Base-by-base conservation (phyloP, 805 yeast genomes). In the Pichia manshurica region DNA sequence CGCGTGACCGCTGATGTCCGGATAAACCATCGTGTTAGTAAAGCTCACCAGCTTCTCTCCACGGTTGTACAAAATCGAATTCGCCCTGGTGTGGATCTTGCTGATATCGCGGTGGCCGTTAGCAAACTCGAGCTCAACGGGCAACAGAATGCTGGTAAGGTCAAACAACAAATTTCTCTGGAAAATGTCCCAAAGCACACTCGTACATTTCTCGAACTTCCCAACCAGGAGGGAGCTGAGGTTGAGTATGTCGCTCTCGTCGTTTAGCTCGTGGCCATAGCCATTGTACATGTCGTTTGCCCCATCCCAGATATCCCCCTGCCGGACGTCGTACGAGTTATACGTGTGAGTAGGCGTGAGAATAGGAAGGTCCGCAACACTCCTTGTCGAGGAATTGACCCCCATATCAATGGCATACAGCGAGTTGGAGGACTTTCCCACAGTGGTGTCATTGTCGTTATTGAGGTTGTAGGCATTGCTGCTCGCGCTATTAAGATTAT, bases 141-240 rank as follows among this genome's bases (percentile, higher is more conserved):
- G 55, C 34, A 52, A 40, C 36, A 52, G 42, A 19, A 50, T 44
- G 25, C 52, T 42, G 1, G 33, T 44, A 8, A 45, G n/a, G 13
- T 52, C 52, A 45, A 34, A 50, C 13, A 52, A 21, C 3, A 52
- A 39, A 19, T 39, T 35, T 17, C 49, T 23, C 28, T 52, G 48
- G 39, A 52, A 52, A 15, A 49, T 45, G 41, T 47, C 46, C 55
- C 55, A 52, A 20, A 52, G 38, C 7, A 52, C 39, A 40, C 45
- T 44, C 4, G 41, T 41, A 25, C 55, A 52, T 17, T 37, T 44
- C 35, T 52, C 55, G 45, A 52, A 52, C 13, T 46, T 49, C 5
- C 53, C 53, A 22, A 39, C 36, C 12, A 53, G 55, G 15, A 52
- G 25, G 47, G 43, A 33, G 5, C 48, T 49, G 15, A 49, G 36